Evolutionary conservation across 768 basidiomycete genomes (phyloP).

Genomic region (Podaxis mareebaensis): DNA sequence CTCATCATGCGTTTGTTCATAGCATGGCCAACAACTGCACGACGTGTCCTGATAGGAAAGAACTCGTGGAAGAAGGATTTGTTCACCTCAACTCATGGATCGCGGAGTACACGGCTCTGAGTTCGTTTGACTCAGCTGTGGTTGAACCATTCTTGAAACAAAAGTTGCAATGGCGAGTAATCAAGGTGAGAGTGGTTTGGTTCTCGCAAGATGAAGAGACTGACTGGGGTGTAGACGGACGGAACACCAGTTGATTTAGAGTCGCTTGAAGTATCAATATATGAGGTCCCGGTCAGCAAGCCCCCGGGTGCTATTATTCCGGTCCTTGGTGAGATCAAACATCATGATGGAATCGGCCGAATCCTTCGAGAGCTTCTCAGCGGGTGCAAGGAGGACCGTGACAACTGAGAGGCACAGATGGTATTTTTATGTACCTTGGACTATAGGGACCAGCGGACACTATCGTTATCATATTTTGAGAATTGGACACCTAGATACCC

Average conservation of each 20-base stretch:
- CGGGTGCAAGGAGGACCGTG: not conserved
- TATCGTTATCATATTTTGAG: no score
- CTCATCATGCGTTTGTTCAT: conserved; percentile 43
- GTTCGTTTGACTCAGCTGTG: conserved; percentile 30
- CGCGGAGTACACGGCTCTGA: conserved; percentile 23
- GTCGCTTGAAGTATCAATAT: not conserved
- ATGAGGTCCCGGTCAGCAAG: conserved; percentile 8
- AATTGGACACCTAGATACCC: no score
- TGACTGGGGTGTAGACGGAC: conserved; percentile 4
- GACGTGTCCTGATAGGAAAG: conserved; percentile 36
- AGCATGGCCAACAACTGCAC: conserved; percentile 34
- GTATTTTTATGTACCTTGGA: no score
- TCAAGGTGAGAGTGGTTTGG: conserved; percentile 21
- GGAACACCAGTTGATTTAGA: not conserved
- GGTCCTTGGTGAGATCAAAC: not conserved
- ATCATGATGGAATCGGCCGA: not conserved
- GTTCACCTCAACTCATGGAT: conserved; percentile 39
- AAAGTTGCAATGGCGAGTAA: conserved; percentile 39
- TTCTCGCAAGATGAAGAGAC: not conserved
- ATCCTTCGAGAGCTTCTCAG: not conserved
- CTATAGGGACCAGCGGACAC: no score
- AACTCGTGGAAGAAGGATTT: conserved; percentile 36
- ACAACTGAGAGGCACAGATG: no score
- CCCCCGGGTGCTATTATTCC: not conserved
- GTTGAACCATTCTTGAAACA: conserved; percentile 38